Conservation (phyloP, 2,329 filamentous ascomycete species). For the Clarireedia homoeocarpa region DNA sequence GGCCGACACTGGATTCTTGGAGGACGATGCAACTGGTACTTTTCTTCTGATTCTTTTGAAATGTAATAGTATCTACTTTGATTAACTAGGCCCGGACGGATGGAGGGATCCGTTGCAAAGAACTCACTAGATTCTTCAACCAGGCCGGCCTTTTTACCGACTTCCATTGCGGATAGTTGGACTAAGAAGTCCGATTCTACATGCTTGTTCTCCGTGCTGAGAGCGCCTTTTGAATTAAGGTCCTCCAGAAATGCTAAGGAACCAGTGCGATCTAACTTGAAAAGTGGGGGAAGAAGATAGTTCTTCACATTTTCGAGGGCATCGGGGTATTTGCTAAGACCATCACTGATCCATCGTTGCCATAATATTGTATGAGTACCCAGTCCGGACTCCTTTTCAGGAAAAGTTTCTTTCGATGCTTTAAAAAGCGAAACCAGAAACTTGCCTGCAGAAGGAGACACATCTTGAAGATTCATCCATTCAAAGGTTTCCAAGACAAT, state of each 20-base stretch:
- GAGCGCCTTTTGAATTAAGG: conserved; percentile 44
- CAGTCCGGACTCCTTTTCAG: conserved; percentile 31
- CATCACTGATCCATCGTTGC: conserved; percentile 49
- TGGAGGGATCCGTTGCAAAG: conserved; percentile 1
- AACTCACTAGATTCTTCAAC: conserved; percentile 57
- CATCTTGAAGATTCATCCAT: conserved; percentile 49
- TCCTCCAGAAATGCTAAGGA: conserved; percentile 50
- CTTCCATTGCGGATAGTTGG: conserved; percentile 59
- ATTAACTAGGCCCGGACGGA: not conserved
- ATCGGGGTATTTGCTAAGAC: conserved; percentile 40
- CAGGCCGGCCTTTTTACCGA: conserved; percentile 61
- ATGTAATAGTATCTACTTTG: conserved; percentile 25
- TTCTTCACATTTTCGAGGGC: conserved; percentile 56
- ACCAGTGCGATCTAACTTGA: conserved; percentile 47
- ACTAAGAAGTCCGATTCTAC: conserved; percentile 49
- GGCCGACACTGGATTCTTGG: conserved; percentile 39
- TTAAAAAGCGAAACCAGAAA: conserved; percentile 51
- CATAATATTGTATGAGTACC: conserved; percentile 32
- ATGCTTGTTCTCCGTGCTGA: conserved; percentile 37
- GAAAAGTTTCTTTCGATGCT: conserved; percentile 28
- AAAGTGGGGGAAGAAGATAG: conserved; percentile 55
- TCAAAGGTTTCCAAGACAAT: conserved; percentile 40
- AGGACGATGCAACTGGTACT: conserved; percentile 29
- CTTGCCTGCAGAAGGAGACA: conserved; percentile 53
- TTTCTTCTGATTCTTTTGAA: conserved; percentile 31